Percentiles rank a stretch among this genome's conserved stretches.
Evolutionary conservation across 306 rosid genomes (phyloP).

Genomic region (Acacia acuminata): DNA sequence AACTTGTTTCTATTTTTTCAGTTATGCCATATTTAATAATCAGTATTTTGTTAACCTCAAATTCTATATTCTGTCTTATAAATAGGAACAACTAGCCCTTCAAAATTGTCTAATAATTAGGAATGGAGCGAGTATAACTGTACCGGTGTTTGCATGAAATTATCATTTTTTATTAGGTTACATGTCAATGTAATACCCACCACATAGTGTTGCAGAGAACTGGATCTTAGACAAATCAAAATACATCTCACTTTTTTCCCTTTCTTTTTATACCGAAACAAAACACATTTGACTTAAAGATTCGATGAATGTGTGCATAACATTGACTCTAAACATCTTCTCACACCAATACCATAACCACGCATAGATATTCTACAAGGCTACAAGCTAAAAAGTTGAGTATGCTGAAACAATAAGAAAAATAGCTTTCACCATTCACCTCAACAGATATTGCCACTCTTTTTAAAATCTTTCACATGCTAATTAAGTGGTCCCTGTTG

Average conservation of each 20-base stretch:
- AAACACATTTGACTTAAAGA: neutral
- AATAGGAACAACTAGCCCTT: no score
- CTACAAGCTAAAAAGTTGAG: slow-evolving; percentile 6
- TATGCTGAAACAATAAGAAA: neutral
- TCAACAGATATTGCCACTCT: slow-evolving; percentile 12
- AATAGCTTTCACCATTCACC: slow-evolving; percentile 16
- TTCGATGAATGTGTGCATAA: neutral
- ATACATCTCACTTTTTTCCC: neutral
- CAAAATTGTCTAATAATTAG: no score
- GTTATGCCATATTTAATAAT: neutral
- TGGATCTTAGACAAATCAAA: neutral
- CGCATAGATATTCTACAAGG: neutral
- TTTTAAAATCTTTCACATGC: neutral
- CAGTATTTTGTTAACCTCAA: neutral
- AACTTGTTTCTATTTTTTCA: neutral
- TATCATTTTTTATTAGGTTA: neutral
- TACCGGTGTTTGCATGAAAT: no score
- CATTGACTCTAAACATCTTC: neutral
- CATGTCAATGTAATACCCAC: neutral
- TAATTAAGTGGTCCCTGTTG: slow-evolving; percentile 1
- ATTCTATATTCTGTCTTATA: no score
- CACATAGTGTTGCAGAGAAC: neutral
- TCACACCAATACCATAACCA: neutral
- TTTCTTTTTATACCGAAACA: neutral
- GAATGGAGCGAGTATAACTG: no score